A percentile compares a stretch with the other conserved stretches of the same genome.
Evolutionary conservation across 495 filamentous ascomycete genomes (phyloP).

Genomic region (Letharia columbiana): DNA sequence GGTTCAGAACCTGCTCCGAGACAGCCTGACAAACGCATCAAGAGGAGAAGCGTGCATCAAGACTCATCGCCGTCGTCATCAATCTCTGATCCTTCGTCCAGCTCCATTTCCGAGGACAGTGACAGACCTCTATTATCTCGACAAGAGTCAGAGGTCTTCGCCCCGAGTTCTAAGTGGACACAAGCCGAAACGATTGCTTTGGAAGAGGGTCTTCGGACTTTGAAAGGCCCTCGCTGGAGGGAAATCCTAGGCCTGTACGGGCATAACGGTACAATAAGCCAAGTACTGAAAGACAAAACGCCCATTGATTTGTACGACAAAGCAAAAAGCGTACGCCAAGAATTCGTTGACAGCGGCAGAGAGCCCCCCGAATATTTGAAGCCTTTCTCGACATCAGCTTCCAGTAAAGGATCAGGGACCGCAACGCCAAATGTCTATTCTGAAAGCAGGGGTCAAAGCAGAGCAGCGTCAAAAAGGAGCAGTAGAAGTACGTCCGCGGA

Average conservation of each 20-base stretch:
- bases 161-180: conserved; percentile 1
- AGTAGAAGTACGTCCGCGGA: background rate
- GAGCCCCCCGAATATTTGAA: conserved; percentile 9
- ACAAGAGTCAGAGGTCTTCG: background rate
- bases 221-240: conserved; percentile 7
- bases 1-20: background rate
- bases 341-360: conserved; percentile 8
- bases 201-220: conserved; percentile 9
- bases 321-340: conserved; percentile 8
- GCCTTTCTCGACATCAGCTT: background rate
- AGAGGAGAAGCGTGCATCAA: conserved; percentile 3
- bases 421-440: background rate
- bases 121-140: background rate
- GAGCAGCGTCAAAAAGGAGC: background rate
- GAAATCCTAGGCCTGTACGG: conserved; percentile 12
- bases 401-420: background rate
- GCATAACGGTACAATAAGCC: conserved; percentile 5
- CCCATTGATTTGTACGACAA: conserved; percentile 5
- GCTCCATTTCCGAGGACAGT: background rate
- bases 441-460: background rate
- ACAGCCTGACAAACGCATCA: conserved; percentile 2
- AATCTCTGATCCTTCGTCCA: background rate
- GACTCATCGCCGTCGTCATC: conserved; percentile 1
- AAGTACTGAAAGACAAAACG: conserved; percentile 10
- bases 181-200: conserved; percentile 11